These are phyloP conservation scores for Aspergillus caelatus DNA, from an alignment of 2,329 filamentous ascomycete genomes.

Conservation along the genomic window DNA sequence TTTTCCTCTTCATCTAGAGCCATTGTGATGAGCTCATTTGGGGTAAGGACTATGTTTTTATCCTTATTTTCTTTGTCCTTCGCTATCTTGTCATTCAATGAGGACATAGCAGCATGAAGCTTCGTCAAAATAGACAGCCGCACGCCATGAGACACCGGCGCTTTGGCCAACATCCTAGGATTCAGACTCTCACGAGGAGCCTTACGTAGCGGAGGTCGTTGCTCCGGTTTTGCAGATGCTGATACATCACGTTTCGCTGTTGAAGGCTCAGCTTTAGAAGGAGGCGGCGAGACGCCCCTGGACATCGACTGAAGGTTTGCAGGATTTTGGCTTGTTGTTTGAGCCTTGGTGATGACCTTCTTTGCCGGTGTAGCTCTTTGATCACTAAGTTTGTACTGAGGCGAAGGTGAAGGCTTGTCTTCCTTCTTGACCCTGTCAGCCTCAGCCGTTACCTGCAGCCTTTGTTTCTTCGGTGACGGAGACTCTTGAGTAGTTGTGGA, in stretches of 20 bases:
- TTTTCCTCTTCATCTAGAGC: constrained; percentile 72
- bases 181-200: constrained; percentile 47
- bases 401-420: neutral
- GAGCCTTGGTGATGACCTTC: constrained; percentile 15
- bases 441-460: constrained; percentile 8
- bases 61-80: constrained; percentile 36
- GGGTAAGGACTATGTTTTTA: constrained; percentile 39
- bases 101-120: constrained; percentile 46
- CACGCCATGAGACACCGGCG: constrained; percentile 46
- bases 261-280: constrained; percentile 17
- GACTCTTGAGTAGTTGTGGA: constrained; percentile 7
- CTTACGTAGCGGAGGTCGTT: constrained; percentile 30
- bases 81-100: constrained; percentile 42
- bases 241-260: constrained; percentile 7
- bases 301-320: constrained; percentile 25
- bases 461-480: constrained; percentile 37
- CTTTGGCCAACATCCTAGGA: constrained; percentile 47
- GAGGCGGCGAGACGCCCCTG: constrained; percentile 34
- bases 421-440: neutral
- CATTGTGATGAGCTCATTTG: constrained; percentile 49
- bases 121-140: constrained; percentile 48
- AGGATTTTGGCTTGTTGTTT: constrained; percentile 15
- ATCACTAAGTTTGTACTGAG: neutral
- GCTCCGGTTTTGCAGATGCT: constrained; percentile 4
- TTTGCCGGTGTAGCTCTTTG: neutral